Conservation (phyloP, 2,329 filamentous ascomycete species). For the Alternaria consortialis region DNA sequence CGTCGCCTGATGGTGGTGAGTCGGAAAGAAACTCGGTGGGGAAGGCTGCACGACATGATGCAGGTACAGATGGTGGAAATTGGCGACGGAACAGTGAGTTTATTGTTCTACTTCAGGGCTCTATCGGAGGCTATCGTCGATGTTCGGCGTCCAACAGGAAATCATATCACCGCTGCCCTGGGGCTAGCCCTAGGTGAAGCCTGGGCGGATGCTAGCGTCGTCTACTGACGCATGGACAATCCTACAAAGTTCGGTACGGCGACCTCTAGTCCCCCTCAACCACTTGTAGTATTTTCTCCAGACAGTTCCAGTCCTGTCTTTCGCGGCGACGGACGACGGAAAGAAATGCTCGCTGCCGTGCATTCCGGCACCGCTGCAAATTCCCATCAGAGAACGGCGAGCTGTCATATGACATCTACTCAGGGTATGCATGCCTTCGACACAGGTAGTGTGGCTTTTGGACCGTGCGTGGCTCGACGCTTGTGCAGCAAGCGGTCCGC, state of each 20-base stretch:
- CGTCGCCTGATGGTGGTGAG: slow-evolving; percentile 17
- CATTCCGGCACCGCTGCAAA: neutral
- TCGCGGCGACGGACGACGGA: neutral
- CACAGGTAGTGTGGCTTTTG: slow-evolving; percentile 12
- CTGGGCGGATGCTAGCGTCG: slow-evolving; percentile 7
- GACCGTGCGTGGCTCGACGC: slow-evolving; percentile 10
- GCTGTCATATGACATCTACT: slow-evolving; percentile 5
- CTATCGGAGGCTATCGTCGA: neutral
- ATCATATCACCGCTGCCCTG: neutral
- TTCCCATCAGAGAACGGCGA: neutral
- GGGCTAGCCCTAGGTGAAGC: neutral
- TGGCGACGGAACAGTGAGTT: slow-evolving; percentile 1
- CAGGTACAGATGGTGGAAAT: slow-evolving; percentile 12
- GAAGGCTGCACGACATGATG: slow-evolving; percentile 7
- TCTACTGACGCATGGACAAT: slow-evolving; percentile 9
- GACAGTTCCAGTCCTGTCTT: neutral
- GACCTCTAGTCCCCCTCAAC: slow-evolving; percentile 15
- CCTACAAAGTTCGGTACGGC: slow-evolving; percentile 15
- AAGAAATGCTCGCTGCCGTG: neutral
- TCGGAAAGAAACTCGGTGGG: slow-evolving; percentile 5
- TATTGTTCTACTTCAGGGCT: neutral
- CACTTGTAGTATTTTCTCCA: neutral
- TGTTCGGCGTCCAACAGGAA: neutral
- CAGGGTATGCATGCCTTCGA: slow-evolving; percentile 20
- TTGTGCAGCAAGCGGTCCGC: slow-evolving; percentile 13